Conservation (phyloP, 768 basidiomycete species). For the Tulasnella sp. region DNA sequence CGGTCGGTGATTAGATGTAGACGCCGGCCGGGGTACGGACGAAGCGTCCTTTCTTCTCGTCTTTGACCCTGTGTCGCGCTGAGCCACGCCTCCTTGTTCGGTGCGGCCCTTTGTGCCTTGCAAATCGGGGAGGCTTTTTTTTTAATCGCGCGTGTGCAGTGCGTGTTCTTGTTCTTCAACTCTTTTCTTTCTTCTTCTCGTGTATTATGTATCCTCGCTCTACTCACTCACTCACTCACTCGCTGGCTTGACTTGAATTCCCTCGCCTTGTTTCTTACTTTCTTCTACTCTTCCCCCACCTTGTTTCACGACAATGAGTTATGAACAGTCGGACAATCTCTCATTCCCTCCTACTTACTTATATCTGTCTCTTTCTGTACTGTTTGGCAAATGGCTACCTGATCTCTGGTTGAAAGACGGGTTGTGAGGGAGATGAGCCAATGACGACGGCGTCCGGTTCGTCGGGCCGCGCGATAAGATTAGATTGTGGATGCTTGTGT, state of each 20-base stretch:
- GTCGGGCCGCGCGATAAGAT: neutral
- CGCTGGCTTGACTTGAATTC: neutral
- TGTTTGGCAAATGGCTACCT: neutral
- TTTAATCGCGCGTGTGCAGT: neutral
- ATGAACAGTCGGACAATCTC: neutral
- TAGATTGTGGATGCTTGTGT: neutral
- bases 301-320: neutral
- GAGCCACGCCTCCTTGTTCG: neutral
- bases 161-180: neutral
- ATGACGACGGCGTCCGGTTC: neutral
- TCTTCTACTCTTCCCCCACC: neutral
- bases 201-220: neutral
- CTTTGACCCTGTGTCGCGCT: too few relatives aligned
- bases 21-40: too few relatives aligned
- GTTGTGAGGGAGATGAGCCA: neutral
- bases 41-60: too few relatives aligned
- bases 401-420: neutral
- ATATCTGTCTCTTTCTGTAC: neutral
- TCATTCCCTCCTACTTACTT: neutral
- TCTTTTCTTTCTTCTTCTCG: neutral
- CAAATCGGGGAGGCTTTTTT: too few relatives aligned
- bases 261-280: too few relatives aligned
- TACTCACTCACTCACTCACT: neutral
- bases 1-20: neutral
- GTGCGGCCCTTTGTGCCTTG: neutral